Percentiles rank a stretch among this genome's conserved stretches.
phyloP scores from a whole-genome alignment of 495 filamentous ascomycete species.

The Aspergillus nidulans region DNA sequence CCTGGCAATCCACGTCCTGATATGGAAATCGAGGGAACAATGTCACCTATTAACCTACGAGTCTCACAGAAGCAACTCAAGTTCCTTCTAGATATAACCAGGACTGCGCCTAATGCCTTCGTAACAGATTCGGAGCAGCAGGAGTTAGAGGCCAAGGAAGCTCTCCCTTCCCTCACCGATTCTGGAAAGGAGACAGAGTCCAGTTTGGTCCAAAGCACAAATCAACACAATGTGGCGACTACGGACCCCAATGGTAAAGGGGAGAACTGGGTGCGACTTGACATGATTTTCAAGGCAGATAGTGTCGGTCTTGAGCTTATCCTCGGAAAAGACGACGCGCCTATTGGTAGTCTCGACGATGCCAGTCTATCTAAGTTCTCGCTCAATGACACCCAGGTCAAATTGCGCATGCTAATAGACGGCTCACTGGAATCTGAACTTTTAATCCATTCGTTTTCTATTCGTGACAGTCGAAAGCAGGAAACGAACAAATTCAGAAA shows the following conservation, averaged over 20 bases:
- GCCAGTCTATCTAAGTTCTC: constrained; percentile 91
- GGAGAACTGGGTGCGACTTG: constrained; percentile 86
- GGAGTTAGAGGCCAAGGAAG: constrained; percentile 58
- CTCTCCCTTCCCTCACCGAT: constrained; percentile 56
- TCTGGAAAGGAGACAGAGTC: constrained; percentile 35
- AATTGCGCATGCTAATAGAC: constrained; percentile 92
- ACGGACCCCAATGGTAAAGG: constrained; percentile 60
- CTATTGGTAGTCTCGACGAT: constrained; percentile 70
- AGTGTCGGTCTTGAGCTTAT: constrained; percentile 86
- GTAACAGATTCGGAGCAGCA: constrained; percentile 67
- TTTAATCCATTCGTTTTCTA: constrained; percentile 89
- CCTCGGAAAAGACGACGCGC: constrained; percentile 65
- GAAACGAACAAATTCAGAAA: constrained; percentile 95
- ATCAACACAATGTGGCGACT: constrained; percentile 20
- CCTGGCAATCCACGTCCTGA: constrained; percentile 76
- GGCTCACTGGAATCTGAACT: constrained; percentile 90
- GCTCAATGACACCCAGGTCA: constrained; percentile 84
- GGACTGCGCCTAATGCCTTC: constrained; percentile 83
- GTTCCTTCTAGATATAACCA: constrained; percentile 78
- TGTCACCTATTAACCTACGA: constrained; percentile 87
- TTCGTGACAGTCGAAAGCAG: constrained; percentile 77
- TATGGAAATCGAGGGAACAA: constrained; percentile 80
- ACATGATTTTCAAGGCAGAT: constrained; percentile 85
- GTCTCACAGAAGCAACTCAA: constrained; percentile 88
- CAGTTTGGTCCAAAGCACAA: constrained; percentile 49